These are phyloP conservation scores for Blastocystis sp. DNA, from an alignment of 352 stramenopile genomes.

Conservation along the genomic window DNA sequence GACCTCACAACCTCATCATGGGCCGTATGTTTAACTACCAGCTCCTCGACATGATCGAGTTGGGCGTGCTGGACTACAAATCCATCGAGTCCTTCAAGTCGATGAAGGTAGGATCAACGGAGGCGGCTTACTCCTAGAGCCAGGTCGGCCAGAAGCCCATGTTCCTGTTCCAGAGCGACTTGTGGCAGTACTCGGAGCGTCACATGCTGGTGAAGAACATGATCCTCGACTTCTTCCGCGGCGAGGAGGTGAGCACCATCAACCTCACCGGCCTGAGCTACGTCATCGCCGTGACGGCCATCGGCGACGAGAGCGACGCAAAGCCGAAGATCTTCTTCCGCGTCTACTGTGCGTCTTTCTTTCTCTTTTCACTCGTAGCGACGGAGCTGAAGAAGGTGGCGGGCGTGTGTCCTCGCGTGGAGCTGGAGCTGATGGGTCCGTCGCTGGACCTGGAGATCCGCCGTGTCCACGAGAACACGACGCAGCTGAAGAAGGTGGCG, in stretches of 20 bases:
- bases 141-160: constrained; percentile 57
- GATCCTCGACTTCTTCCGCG: constrained; percentile 92
- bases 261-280: constrained; percentile 92
- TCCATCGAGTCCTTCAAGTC: constrained; percentile 84
- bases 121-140: constrained; percentile 78
- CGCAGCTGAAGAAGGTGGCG: constrained; percentile 89
- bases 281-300: constrained; percentile 91
- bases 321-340: constrained; percentile 58
- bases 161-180: constrained; percentile 72
- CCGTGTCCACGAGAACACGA: constrained; percentile 87
- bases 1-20: constrained; percentile 94
- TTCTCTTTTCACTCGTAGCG: constrained; percentile 84
- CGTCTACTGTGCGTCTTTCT: constrained; percentile 85
- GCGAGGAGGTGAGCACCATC: constrained; percentile 89
- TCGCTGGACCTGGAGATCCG: constrained; percentile 83
- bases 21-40: constrained; percentile 94
- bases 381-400: constrained; percentile 69
- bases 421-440: constrained; percentile 85
- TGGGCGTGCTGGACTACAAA: constrained; percentile 90
- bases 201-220: constrained; percentile 72
- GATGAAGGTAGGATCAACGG: constrained; percentile 87
- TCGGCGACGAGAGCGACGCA: constrained; percentile 78
- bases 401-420: constrained; percentile 75
- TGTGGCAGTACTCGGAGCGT: constrained; percentile 71
- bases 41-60: constrained; percentile 95